Evolutionary conservation across 495 filamentous ascomycete species (phyloP).

Genomic region (Oidiodendron maius): DNA sequence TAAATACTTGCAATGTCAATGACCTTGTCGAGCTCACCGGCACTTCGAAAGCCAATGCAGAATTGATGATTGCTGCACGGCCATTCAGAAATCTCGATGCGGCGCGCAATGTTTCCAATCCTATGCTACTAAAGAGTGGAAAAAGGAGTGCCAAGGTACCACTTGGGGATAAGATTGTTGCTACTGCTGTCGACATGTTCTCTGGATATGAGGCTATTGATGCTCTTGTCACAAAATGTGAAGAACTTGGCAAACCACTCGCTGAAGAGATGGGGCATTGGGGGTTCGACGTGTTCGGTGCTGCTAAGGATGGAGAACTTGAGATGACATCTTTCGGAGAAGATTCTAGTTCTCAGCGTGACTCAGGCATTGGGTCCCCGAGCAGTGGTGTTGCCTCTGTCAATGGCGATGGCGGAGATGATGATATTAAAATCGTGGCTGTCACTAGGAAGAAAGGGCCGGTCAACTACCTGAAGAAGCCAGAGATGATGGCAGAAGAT

Average conservation of each 20-base stretch:
- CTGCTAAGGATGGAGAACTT: slow-evolving; percentile 55
- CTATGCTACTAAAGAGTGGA: slow-evolving; percentile 32
- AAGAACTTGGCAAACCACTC: slow-evolving; percentile 61
- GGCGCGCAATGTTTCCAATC: slow-evolving; percentile 54
- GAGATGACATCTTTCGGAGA: slow-evolving; percentile 56
- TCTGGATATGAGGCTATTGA: slow-evolving; percentile 70
- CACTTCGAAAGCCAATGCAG: slow-evolving; percentile 59
- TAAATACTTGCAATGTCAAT: slow-evolving; percentile 70
- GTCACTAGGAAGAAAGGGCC: slow-evolving; percentile 25
- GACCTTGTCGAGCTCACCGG: slow-evolving; percentile 74
- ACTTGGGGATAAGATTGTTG: slow-evolving; percentile 66
- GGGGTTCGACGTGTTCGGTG: slow-evolving; percentile 71
- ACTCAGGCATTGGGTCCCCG: slow-evolving; percentile 74
- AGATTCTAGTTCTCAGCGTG: slow-evolving; percentile 30
- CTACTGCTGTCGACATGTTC: slow-evolving; percentile 67
- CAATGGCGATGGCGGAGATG: slow-evolving; percentile 44
- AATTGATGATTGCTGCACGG: slow-evolving; percentile 57
- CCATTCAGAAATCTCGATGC: slow-evolving; percentile 61
- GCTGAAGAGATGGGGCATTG: slow-evolving; percentile 66
- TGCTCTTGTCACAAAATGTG: slow-evolving; percentile 65
- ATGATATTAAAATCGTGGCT: slow-evolving; percentile 28
- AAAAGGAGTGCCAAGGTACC: slow-evolving; percentile 33
- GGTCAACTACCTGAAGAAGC: slow-evolving; percentile 57
- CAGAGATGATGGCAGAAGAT: slow-evolving; percentile 63
- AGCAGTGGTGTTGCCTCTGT: slow-evolving; percentile 41